Evolutionary conservation across 202 grass and related monocot species (phyloP).

Genomic region (Carex arenaria): DNA sequence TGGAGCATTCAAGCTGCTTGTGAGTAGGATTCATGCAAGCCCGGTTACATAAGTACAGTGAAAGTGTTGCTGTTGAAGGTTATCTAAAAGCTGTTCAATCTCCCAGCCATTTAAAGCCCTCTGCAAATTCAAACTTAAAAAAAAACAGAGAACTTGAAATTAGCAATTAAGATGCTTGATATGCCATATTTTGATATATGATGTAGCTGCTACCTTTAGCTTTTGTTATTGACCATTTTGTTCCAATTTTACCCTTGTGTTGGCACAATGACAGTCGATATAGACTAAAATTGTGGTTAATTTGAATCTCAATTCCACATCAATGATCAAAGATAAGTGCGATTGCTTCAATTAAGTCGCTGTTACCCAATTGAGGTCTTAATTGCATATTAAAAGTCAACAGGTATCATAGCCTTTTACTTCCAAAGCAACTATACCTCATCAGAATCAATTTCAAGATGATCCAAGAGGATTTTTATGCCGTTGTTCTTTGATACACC

Average conservation of each 20-base stretch:
- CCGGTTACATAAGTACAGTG: neutral
- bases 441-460: conserved; percentile 66
- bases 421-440: conserved; percentile 28
- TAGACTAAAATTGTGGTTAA: neutral
- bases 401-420: neutral
- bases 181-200: neutral
- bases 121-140: conserved; percentile 10
- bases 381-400: conserved; percentile 1
- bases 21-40: neutral
- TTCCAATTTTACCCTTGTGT: neutral
- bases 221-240: neutral
- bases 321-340: neutral
- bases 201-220: neutral
- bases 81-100: neutral
- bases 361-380: neutral
- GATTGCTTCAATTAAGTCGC: neutral
- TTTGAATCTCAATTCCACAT: neutral
- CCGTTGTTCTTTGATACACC: conserved; percentile 47
- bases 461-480: conserved; percentile 60
- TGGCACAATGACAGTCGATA: neutral
- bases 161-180: neutral
- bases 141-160: neutral
- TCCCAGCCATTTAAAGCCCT: conserved; percentile 7
- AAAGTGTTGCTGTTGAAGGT: neutral
- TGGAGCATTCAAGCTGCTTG: neutral